These are phyloP conservation scores for Neurospora tetraspora DNA, from an alignment of 495 filamentous ascomycete species.

Conservation along the genomic window DNA sequence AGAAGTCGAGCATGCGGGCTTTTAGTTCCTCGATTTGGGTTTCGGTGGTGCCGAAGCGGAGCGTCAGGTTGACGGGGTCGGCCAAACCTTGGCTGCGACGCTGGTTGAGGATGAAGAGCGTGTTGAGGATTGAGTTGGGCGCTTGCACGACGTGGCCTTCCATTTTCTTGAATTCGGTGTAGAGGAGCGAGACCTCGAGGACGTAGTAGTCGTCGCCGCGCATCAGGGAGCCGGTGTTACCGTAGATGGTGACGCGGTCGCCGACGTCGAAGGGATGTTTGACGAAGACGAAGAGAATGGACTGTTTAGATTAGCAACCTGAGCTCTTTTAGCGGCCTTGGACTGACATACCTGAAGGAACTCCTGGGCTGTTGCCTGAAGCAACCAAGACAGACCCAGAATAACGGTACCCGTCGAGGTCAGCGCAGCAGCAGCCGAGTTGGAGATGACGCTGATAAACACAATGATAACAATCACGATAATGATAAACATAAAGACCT, in stretches of 20 bases:
- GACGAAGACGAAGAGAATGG: conserved; percentile 90
- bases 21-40: conserved; percentile 81
- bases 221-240: conserved; percentile 69
- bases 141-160: conserved; percentile 93
- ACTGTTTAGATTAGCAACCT: conserved; percentile 31
- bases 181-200: conserved; percentile 87
- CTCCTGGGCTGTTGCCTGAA: conserved; percentile 86
- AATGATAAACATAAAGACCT: conserved; percentile 81
- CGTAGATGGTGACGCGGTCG: conserved; percentile 85
- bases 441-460: conserved; percentile 80
- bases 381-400: conserved; percentile 83
- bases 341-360: conserved; percentile 46
- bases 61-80: conserved; percentile 72
- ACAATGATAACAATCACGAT: conserved; percentile 69
- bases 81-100: conserved; percentile 80
- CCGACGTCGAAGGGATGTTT: conserved; percentile 98
- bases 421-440: conserved; percentile 72
- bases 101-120: conserved; percentile 90
- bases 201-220: conserved; percentile 91
- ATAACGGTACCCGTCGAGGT: conserved; percentile 80
- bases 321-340: background rate
- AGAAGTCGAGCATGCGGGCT: conserved; percentile 74
- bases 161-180: conserved; percentile 98
- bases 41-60: conserved; percentile 83
- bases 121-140: conserved; percentile 88